Evolutionary conservation across 805 yeast genomes (phyloP).

Genomic region (Pichia thaimueangensis): DNA sequence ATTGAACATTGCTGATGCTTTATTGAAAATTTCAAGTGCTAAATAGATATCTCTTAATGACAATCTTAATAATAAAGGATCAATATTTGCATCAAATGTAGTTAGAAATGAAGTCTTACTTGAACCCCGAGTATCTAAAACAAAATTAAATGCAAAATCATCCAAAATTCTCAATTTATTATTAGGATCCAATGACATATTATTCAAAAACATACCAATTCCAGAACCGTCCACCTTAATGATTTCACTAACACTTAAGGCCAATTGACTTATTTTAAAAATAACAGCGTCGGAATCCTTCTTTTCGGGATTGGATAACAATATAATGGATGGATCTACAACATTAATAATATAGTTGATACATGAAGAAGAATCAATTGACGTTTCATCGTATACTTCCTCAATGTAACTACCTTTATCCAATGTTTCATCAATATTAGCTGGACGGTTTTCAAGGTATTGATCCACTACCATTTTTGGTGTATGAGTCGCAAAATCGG

Average conservation of each 20-base stretch:
- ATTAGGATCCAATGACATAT: slow-evolving; percentile 62
- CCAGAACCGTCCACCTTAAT: slow-evolving; percentile 63
- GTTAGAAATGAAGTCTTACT: slow-evolving; percentile 53
- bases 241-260: slow-evolving; percentile 62
- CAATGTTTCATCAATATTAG: slow-evolving; percentile 1
- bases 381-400: slow-evolving; percentile 7
- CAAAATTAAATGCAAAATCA: slow-evolving; percentile 76
- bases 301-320: slow-evolving; percentile 73
- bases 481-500: slow-evolving; percentile 38
- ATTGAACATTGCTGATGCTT: slow-evolving; percentile 52
- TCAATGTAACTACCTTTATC: slow-evolving; percentile 13
- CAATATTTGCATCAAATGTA: slow-evolving; percentile 61
- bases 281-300: slow-evolving; percentile 80
- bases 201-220: slow-evolving; percentile 79
- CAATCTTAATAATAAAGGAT: slow-evolving; percentile 72
- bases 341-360: slow-evolving; percentile 60
- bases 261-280: slow-evolving; percentile 75
- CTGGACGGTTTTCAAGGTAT: slow-evolving; percentile 1
- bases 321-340: slow-evolving; percentile 67
- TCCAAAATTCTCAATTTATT: slow-evolving; percentile 70
- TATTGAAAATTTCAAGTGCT: slow-evolving; percentile 67
- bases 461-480: slow-evolving; percentile 22
- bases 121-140: slow-evolving; percentile 67
- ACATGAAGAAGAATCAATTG: slow-evolving; percentile 4
- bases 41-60: slow-evolving; percentile 82